phyloP scores from a whole-genome alignment of 345 rosid genomes.

The Hibiscus trionum region DNA sequence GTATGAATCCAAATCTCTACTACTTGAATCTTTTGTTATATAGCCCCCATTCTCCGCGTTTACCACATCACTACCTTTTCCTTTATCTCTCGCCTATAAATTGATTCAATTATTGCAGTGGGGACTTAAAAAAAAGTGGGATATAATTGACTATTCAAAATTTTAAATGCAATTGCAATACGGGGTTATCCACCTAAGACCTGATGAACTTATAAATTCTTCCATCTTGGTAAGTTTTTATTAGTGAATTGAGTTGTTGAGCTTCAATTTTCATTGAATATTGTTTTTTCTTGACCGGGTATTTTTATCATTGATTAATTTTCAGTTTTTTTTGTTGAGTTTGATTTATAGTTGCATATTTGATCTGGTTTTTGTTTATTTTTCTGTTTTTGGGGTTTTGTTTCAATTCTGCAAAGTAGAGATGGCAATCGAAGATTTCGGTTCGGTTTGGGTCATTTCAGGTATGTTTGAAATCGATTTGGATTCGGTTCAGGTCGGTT shows the following conservation, averaged over 20 bases:
- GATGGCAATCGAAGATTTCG: no score
- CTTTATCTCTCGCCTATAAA: neutral
- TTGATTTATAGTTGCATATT: neutral
- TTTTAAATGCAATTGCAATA: neutral
- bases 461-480: no score
- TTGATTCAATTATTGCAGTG: conserved; percentile 25
- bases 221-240: conserved; percentile 10
- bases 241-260: neutral
- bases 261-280: conserved; percentile 15
- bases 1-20: neutral
- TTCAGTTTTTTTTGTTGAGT: neutral
- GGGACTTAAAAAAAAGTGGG: neutral
- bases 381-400: neutral
- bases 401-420: no score
- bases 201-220: neutral
- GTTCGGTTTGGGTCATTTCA: no score
- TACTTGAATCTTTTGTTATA: conserved; percentile 11
- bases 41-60: conserved; percentile 28
- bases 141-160: conserved; percentile 14
- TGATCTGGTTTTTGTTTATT: neutral
- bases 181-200: neutral
- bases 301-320: neutral
- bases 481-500: no score
- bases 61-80: neutral
- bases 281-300: conserved; percentile 5